Evolutionary conservation across 2,329 filamentous ascomycete species (phyloP).

Genomic region (Neonectria faginata): DNA sequence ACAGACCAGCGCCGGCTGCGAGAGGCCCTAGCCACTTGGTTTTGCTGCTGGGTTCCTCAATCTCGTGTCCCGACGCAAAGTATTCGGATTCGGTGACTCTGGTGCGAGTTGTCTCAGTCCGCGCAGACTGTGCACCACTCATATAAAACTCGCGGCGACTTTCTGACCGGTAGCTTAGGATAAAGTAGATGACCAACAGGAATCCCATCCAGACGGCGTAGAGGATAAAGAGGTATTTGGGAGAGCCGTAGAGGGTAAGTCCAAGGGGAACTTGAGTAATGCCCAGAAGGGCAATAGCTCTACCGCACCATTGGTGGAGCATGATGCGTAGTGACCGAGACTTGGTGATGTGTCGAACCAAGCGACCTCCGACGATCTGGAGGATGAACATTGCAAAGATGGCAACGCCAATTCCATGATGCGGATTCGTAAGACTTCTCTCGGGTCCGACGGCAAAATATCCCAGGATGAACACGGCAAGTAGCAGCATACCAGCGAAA

Average conservation of each 20-base stretch:
- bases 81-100: slow-evolving; percentile 56
- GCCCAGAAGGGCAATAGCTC: slow-evolving; percentile 81
- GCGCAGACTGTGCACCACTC: slow-evolving; percentile 67
- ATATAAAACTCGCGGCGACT: slow-evolving; percentile 66
- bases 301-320: slow-evolving; percentile 90
- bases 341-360: slow-evolving; percentile 66
- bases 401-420: slow-evolving; percentile 85
- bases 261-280: slow-evolving; percentile 90
- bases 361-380: slow-evolving; percentile 76
- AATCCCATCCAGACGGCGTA: slow-evolving; percentile 83
- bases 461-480: slow-evolving; percentile 79
- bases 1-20: slow-evolving; percentile 63
- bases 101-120: slow-evolving; percentile 58
- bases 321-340: slow-evolving; percentile 65
- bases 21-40: slow-evolving; percentile 64
- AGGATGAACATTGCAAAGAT: slow-evolving; percentile 79
- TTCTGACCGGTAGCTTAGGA: slow-evolving; percentile 78
- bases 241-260: slow-evolving; percentile 91
- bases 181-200: slow-evolving; percentile 80
- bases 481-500: slow-evolving; percentile 73
- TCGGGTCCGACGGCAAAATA: slow-evolving; percentile 82
- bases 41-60: slow-evolving; percentile 49
- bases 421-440: slow-evolving; percentile 81
- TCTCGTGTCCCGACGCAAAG: slow-evolving; percentile 50
- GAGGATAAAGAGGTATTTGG: slow-evolving; percentile 84